phyloP scores from a whole-genome alignment of 2,329 filamentous ascomycete species.

The Blastomyces gilchristii region DNA sequence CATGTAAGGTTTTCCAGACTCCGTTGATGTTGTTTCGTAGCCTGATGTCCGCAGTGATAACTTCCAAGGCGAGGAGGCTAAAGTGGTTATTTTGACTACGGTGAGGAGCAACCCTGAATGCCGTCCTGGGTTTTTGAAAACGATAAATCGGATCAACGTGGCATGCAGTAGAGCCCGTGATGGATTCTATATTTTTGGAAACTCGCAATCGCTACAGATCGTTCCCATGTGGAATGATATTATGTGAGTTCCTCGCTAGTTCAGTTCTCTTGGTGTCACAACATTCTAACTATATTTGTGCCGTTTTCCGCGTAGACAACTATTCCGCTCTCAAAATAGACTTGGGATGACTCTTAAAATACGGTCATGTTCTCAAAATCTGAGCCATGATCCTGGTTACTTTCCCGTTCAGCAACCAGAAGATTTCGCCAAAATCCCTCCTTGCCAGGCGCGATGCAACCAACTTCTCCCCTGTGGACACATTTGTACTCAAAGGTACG shows the following conservation, averaged over 20 bases:
- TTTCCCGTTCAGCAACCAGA: constrained; percentile 13
- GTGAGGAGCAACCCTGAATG: constrained; percentile 24
- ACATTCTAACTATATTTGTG: not conserved
- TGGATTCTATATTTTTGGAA: constrained; percentile 27
- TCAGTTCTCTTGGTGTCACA: not conserved
- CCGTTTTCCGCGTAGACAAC: constrained; percentile 6
- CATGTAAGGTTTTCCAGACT: not conserved
- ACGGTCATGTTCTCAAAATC: constrained; percentile 20
- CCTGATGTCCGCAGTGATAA: constrained; percentile 18
- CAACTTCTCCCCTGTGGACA: constrained; percentile 21
- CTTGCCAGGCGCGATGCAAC: constrained; percentile 18
- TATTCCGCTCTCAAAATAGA: constrained; percentile 15
- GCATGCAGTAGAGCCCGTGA: constrained; percentile 24
- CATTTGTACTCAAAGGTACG: constrained; percentile 12
- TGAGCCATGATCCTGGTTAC: constrained; percentile 13
- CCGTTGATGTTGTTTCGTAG: not conserved
- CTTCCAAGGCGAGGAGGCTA: constrained; percentile 30
- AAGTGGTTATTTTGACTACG: constrained; percentile 24
- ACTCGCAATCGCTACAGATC: constrained; percentile 18
- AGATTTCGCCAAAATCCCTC: constrained; percentile 18
- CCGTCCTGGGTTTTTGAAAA: constrained; percentile 24
- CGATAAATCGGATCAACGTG: constrained; percentile 28
- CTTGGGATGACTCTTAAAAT: constrained; percentile 19
- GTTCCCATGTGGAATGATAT: constrained; percentile 24
- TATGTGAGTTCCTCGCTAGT: constrained; percentile 12